Evolutionary conservation across 139 green algal genomes (phyloP), one percentile per base, ranked within the genome.

Genomic region (Coccomyxa sp.): DNA sequence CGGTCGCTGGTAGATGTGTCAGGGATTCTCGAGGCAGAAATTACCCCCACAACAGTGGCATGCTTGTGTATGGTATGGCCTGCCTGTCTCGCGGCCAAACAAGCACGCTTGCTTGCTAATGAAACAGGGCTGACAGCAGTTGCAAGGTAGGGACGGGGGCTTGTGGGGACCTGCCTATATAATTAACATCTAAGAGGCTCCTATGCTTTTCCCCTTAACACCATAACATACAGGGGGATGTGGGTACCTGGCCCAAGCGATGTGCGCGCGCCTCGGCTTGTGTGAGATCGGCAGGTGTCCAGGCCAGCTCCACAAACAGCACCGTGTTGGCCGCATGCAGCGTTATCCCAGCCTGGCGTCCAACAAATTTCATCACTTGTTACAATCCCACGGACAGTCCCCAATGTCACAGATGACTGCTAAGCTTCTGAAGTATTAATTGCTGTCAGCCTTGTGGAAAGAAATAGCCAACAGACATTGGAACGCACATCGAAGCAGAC

Each of bases 291-390:
- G 78, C 86, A 0, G 86, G 90, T 67, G 82, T 88, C 83, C 82
- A 90, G 25, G 86, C 82, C 31, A 93, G 85, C 85, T 93, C 89
- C 51, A 77, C 87, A 84, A 93, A 92, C 31, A 87, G 76, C 13
- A 87, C 81, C 27, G 84, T 77, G 14, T 57, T 79, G 14, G 87
- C 87, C 23, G 45, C 79, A 13, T 79, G 86, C 13, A 90, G 79
- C 31, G 84, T 88, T 67, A 90, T 79, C 25, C 87, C 87, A 7
- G 77, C 79, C 77, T 81, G 77, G n/a, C 76, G 25, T 15, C 28
- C 17, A n/a, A 4, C 66, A 75, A 13, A 75, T 27, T 28, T 84
- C n/a, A 93, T 87, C 38, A 7, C 38, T 51, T 7, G 7, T 51
- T 11, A 3, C 38, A 51, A 51, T 3, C 38, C 38, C 60, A 93